Base-by-base conservation (phyloP, 176 grass and related monocot genomes). In the Avena sativa region DNA sequence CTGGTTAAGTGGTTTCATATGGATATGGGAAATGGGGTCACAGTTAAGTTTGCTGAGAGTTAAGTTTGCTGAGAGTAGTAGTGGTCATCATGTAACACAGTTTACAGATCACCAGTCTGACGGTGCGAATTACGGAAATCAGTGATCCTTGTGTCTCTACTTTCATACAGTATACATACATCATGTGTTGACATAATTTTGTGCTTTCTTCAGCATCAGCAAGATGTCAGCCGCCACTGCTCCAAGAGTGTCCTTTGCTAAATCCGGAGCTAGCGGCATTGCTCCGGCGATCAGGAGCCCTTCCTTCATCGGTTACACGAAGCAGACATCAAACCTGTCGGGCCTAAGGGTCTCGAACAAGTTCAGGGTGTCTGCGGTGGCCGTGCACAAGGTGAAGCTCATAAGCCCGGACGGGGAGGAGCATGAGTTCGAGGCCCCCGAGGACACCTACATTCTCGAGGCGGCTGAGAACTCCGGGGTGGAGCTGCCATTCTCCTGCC, bases 361-460 rank as follows among this genome's bases (percentile, higher is more conserved):
- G 71, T 80, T 88, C 58, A 85, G 60, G 79, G 86, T 28, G 13
- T 50, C 82, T 0, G 91, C 81, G 0, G 30, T 46, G n/a, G 87
- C 86, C 14, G 85, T 80, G 66, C 70, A 93, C 92, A 90, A 83
- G 88, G 86, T 93, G 74, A 93, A 80, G 86, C 88, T 93, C 21
- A 62, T 91, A 2, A 53, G 79, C 25, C 92, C 88, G 0, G 88
- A 91, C 3, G 91, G 89, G 0, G 17, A 10, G 2, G 89, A 93
- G 86, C 66, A 88, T 17, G 92, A 93, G 79, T 88, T 93, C 36
- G 92, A 91, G 20, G 92, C 92, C 5, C 92, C 92, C 49, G 92
- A 93, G 6, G 91, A 93, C 83, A 86, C 83, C 26, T 93, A 93
- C 92, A 90, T 93, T 59, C 92, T 93, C 0, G 92, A 93, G 68